Conservation (phyloP, 2,329 filamentous ascomycete genomes). For the Verticillium nubilum region DNA sequence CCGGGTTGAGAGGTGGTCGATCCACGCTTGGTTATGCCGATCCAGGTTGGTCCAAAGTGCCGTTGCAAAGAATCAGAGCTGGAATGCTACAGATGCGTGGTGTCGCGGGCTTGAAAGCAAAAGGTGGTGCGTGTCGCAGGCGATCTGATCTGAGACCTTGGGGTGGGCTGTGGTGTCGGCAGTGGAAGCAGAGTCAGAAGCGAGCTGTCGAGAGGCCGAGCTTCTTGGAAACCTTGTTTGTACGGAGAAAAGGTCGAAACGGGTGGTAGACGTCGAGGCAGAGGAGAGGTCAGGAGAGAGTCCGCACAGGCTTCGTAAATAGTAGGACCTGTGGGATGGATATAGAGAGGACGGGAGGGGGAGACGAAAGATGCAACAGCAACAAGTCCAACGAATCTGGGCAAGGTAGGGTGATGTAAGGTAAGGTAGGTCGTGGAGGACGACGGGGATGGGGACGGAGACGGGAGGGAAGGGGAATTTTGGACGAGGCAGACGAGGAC, state of each 20-base stretch:
- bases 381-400: neutral
- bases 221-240: neutral
- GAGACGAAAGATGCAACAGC: neutral
- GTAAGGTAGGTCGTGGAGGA: neutral
- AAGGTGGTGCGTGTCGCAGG: neutral
- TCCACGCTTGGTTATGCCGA: neutral
- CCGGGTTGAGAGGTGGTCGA: neutral
- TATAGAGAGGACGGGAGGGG: neutral
- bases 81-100: neutral
- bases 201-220: neutral
- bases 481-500: neutral
- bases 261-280: neutral
- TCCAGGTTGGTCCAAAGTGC: neutral
- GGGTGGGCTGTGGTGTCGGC: neutral
- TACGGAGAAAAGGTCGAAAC: neutral
- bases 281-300: neutral
- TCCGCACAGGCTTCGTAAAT: neutral
- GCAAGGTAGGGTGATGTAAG: neutral
- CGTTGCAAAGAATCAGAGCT: neutral
- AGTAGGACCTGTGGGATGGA: neutral
- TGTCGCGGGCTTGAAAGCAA: neutral
- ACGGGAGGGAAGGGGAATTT: neutral
- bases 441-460: neutral
- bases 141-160: neutral
- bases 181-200: neutral